These are phyloP conservation scores for Sporobolomyces phaffii DNA, from an alignment of 768 basidiomycete species.

Conservation along the genomic window DNA sequence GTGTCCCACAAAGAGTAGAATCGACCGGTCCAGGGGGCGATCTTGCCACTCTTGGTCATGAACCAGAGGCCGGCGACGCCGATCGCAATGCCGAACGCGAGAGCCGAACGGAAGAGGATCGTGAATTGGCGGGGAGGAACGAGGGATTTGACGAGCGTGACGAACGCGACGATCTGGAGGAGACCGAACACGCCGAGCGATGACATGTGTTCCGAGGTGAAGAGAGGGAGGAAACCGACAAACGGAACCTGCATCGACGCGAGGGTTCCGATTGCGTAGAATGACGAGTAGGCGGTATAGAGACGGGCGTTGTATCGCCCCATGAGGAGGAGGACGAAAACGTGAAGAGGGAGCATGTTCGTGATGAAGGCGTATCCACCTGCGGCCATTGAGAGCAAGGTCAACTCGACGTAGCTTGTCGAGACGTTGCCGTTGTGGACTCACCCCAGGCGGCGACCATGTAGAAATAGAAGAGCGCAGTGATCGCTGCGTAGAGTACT, in stretches of 20 bases:
- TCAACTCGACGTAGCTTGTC: neutral
- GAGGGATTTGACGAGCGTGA: constrained; percentile 78
- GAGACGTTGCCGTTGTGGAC: constrained; percentile 40
- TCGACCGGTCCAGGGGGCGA: constrained; percentile 98
- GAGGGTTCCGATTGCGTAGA: constrained; percentile 96
- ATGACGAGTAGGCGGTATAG: constrained; percentile 91
- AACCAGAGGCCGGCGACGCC: constrained; percentile 67
- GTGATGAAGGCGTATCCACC: constrained; percentile 99
- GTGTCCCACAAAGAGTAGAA: constrained; percentile 99
- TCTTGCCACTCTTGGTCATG: constrained; percentile 87
- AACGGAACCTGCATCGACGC: constrained; percentile 99
- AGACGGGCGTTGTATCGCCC: constrained; percentile 85
- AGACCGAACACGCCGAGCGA: constrained; percentile 95
- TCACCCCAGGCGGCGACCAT: constrained; percentile 99
- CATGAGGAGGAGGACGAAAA: constrained; percentile 91
- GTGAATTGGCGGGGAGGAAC: constrained; percentile 90
- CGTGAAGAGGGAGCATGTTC: constrained; percentile 98
- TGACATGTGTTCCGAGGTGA: constrained; percentile 97
- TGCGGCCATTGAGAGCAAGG: constrained; percentile 42
- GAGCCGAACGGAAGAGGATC: constrained; percentile 63
- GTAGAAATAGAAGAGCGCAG: constrained; percentile 97
- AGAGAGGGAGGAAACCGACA: constrained; percentile 96
- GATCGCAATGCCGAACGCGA: constrained; percentile 62
- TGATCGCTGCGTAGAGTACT: constrained; percentile 78
- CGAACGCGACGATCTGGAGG: constrained; percentile 90